phyloP scores from a whole-genome alignment of 768 basidiomycete genomes.

The Serendipita sp. region DNA sequence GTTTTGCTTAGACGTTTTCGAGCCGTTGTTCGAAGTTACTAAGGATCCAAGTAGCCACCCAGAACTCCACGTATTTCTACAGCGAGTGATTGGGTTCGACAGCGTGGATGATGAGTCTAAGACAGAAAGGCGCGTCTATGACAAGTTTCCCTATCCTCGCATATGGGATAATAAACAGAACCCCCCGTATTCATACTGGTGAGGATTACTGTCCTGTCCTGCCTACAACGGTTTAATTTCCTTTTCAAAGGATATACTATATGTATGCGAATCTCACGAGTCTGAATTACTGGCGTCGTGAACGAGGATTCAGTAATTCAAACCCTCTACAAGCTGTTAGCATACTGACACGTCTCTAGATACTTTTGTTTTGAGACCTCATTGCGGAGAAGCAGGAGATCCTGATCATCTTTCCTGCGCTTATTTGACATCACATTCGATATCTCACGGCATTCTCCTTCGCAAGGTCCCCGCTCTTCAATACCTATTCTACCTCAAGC shows the following conservation, averaged over 20 bases:
- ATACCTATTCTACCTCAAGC: conserved; percentile 94
- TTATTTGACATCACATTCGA: conserved; percentile 91
- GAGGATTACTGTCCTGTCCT: conserved; percentile 13
- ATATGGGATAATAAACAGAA: conserved; percentile 81
- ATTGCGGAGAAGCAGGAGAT: conserved; percentile 95
- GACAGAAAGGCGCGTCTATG: conserved; percentile 74
- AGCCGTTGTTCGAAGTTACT: conserved; percentile 90
- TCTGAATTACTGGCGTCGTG: conserved; percentile 80
- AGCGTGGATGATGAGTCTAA: conserved; percentile 99
- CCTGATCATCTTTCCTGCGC: conserved; percentile 94
- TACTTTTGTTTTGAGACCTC: conserved; percentile 92
- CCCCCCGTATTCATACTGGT: conserved; percentile 95
- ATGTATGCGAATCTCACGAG: conserved; percentile 95
- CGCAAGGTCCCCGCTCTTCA: conserved; percentile 95
- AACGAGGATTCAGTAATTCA: conserved; percentile 75
- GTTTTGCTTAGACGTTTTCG: conserved; percentile 57
- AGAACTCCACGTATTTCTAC: conserved; percentile 86
- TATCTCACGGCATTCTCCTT: conserved; percentile 96
- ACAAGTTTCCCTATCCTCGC: conserved; percentile 82
- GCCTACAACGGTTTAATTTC: not conserved
- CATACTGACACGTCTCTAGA: conserved; percentile 28
- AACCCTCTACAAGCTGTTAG: not conserved
- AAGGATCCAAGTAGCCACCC: conserved; percentile 79
- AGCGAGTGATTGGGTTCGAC: conserved; percentile 91
- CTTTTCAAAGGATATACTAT: conserved; percentile 65